Percentiles rank a stretch among this genome's conserved stretches.
These are phyloP conservation scores for Metschnikowia santaceciliae DNA, from an alignment of 805 yeast genomes.

Conservation along the genomic window DNA sequence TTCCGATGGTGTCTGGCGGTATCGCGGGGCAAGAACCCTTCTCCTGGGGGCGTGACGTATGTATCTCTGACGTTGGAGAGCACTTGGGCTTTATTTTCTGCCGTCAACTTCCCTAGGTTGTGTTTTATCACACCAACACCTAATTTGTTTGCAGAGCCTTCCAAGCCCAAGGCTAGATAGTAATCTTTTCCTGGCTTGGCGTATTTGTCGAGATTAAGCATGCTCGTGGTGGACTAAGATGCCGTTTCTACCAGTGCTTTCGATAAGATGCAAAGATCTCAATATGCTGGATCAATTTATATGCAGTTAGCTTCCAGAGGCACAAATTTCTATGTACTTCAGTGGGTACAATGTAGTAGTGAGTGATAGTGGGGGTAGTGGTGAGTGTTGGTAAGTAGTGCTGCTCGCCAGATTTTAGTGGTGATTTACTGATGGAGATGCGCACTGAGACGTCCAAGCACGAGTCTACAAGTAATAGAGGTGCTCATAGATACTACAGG, in stretches of 20 bases:
- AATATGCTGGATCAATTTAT: neutral
- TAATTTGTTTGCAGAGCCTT: slow-evolving; percentile 94
- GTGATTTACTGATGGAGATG: neutral
- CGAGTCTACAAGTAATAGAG: neutral
- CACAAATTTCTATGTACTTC: neutral
- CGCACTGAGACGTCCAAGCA: neutral
- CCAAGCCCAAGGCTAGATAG: slow-evolving; percentile 83
- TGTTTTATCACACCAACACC: slow-evolving; percentile 93
- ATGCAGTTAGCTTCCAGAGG: neutral
- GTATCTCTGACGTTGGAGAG: slow-evolving; percentile 93
- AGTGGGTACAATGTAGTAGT: neutral
- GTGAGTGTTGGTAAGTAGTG: neutral
- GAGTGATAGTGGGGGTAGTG: neutral
- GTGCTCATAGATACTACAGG: neutral
- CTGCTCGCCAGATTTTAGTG: neutral
- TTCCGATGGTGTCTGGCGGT: slow-evolving; percentile 95
- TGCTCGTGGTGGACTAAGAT: neutral
- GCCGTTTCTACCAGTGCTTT: neutral
- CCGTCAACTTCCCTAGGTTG: slow-evolving; percentile 51
- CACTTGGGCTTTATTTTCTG: slow-evolving; percentile 63
- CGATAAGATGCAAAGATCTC: no score
- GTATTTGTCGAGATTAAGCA: slow-evolving; percentile 43
- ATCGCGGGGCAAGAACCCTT: slow-evolving; percentile 94
- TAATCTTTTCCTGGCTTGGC: slow-evolving; percentile 41
- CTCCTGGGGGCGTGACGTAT: slow-evolving; percentile 95